phyloP scores from a whole-genome alignment of 2,329 filamentous ascomycete species.

The Monilinia aucupariae region DNA sequence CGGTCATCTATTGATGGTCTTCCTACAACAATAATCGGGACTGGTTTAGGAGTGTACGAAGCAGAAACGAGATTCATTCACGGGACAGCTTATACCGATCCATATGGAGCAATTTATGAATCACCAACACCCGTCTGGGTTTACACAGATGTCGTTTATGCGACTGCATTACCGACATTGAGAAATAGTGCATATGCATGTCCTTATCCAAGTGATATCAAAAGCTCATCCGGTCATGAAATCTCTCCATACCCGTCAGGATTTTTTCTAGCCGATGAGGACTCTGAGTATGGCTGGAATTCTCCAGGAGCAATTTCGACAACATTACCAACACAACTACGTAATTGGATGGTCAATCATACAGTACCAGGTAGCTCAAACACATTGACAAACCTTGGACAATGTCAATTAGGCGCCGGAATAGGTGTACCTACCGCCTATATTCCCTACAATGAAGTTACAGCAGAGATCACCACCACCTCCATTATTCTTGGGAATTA shows the following conservation, averaged over 20 bases:
- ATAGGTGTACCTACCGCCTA: conserved; percentile 20
- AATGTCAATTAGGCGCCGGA: conserved; percentile 17
- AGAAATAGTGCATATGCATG: conserved; percentile 12
- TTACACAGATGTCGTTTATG: conserved; percentile 14
- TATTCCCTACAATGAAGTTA: conserved; percentile 19
- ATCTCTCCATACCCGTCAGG: conserved; percentile 19
- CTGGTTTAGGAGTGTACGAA: conserved; percentile 9
- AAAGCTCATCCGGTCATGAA: neutral
- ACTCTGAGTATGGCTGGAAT: conserved; percentile 11
- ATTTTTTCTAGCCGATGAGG: conserved; percentile 13
- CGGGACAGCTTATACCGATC: conserved; percentile 23
- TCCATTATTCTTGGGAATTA: conserved; percentile 17
- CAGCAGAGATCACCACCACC: conserved; percentile 8
- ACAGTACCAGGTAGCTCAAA: conserved; percentile 3
- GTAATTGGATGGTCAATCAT: conserved; percentile 18
- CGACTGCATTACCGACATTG: neutral
- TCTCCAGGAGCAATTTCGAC: conserved; percentile 11
- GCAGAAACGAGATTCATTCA: conserved; percentile 14
- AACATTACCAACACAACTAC: conserved; percentile 14
- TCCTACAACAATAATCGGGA: conserved; percentile 18
- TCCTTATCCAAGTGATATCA: conserved; percentile 1
- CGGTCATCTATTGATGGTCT: conserved; percentile 5
- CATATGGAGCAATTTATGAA: conserved; percentile 19
- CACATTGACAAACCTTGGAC: conserved; percentile 8
- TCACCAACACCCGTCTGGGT: conserved; percentile 22